Conservation (phyloP, 2,329 filamentous ascomycete species). For the Chalara sp. region DNA sequence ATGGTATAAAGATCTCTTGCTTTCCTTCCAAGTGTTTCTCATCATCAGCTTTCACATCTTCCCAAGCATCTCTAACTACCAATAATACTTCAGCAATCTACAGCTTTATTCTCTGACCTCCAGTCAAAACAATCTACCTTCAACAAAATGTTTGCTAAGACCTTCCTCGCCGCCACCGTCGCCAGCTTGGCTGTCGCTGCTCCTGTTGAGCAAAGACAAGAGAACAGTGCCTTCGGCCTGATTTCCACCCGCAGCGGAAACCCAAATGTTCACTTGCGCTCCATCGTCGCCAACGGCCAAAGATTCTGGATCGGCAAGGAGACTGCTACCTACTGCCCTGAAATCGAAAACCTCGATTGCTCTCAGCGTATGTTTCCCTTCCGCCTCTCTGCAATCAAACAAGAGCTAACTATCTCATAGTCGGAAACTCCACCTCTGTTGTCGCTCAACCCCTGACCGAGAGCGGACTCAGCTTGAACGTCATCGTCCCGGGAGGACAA, state of each 20-base stretch:
- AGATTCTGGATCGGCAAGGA: conserved; percentile 4
- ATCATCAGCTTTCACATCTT: too few species aligned
- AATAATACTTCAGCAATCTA: too few species aligned
- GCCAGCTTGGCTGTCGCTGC: conserved; percentile 5
- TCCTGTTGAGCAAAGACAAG: not conserved
- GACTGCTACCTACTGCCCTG: conserved; percentile 15
- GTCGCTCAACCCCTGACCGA: not conserved
- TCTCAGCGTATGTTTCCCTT: not conserved
- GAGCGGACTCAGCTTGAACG: not conserved
- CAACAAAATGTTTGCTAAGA: conserved; percentile 10
- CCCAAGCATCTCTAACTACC: too few species aligned
- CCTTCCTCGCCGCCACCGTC: conserved; percentile 6
- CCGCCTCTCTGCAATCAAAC: not conserved
- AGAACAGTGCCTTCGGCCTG: not conserved
- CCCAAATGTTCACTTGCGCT: not conserved
- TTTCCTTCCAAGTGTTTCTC: too few species aligned
- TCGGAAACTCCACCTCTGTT: not conserved
- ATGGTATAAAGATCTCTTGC: too few species aligned
- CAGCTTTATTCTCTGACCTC: too few species aligned
- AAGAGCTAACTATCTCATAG: not conserved
- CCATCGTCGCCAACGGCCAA: not conserved
- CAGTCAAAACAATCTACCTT: not conserved
- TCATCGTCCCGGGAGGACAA: conserved; percentile 55
- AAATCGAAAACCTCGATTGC: not conserved
- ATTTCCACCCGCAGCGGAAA: conserved; percentile 11